Percentiles rank a stretch among this genome's conserved stretches.
Conservation (phyloP, 345 rosid species). For the Hypericum perforatum region DNA sequence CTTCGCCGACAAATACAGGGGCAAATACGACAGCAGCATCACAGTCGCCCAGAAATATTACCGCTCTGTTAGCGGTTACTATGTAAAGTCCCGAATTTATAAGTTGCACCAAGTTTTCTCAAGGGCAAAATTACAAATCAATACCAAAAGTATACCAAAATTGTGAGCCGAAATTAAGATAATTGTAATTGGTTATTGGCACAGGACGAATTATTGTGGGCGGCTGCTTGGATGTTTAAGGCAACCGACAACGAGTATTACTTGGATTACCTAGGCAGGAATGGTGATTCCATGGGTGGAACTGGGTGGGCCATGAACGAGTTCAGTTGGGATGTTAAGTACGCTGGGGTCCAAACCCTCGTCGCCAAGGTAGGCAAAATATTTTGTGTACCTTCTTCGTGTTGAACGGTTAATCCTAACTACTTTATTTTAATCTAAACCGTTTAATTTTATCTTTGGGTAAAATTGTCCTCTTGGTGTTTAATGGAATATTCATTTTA, state of each 20-base stretch:
- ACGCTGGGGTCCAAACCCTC: slow-evolving; percentile 89
- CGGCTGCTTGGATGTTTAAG: slow-evolving; percentile 91
- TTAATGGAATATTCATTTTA: too few relatives aligned
- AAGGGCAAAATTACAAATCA: too few relatives aligned
- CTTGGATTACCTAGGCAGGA: slow-evolving; percentile 70
- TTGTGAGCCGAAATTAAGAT: too few relatives aligned
- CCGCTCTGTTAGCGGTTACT: slow-evolving; percentile 80
- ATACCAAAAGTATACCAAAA: too few relatives aligned
- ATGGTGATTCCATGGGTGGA: slow-evolving; percentile 85
- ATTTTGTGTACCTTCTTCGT: too few relatives aligned
- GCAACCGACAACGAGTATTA: slow-evolving; percentile 68
- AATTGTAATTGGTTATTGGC: background rate
- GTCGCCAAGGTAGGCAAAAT: slow-evolving; percentile 60
- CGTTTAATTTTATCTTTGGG: too few relatives aligned
- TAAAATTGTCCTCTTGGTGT: too few relatives aligned
- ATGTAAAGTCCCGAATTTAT: slow-evolving; percentile 31
- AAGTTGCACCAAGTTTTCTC: too few relatives aligned
- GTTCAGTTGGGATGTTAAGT: slow-evolving; percentile 97
- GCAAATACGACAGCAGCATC: slow-evolving; percentile 91
- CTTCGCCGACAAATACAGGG: slow-evolving; percentile 94
- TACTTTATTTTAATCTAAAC: too few relatives aligned
- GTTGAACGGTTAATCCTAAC: too few relatives aligned
- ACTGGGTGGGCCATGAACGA: slow-evolving; percentile 91
- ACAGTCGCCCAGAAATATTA: slow-evolving; percentile 76
- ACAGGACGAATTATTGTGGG: slow-evolving; percentile 95